Evolutionary conservation across 2,329 filamentous ascomycete species (phyloP).

Genomic region (Aspergillus pseudonomiae): DNA sequence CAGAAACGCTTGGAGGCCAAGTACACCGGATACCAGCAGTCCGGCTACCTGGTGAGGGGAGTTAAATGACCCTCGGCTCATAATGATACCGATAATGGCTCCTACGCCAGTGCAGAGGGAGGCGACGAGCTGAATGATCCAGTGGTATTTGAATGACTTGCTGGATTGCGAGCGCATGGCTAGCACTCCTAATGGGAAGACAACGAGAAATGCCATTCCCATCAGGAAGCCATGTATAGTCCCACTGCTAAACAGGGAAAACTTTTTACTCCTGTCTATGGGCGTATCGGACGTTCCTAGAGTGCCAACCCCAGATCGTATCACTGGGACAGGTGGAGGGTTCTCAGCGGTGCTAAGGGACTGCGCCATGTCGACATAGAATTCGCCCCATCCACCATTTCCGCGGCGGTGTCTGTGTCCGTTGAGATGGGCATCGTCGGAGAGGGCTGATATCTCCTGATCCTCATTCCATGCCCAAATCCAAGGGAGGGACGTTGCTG

Average conservation of each 20-base stretch:
- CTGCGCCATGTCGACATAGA: slow-evolving; percentile 15
- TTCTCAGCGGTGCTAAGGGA: not conserved
- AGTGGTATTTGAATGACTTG: slow-evolving; percentile 13
- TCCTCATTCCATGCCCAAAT: slow-evolving; percentile 16
- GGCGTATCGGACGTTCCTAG: slow-evolving; percentile 10
- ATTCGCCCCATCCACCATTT: slow-evolving; percentile 11
- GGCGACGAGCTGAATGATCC: slow-evolving; percentile 10
- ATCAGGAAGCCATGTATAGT: slow-evolving; percentile 11
- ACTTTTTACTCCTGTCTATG: not conserved
- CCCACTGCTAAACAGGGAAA: not conserved
- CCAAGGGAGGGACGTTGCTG: slow-evolving; percentile 10
- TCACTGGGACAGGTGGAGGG: slow-evolving; percentile 2
- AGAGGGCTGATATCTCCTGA: slow-evolving; percentile 5
- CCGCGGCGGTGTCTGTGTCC: slow-evolving; percentile 5
- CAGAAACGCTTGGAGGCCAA: slow-evolving; percentile 5
- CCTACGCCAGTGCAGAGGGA: slow-evolving; percentile 6
- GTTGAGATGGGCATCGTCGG: slow-evolving; percentile 7
- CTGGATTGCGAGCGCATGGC: slow-evolving; percentile 10
- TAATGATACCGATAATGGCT: slow-evolving; percentile 1
- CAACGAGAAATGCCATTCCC: slow-evolving; percentile 8
- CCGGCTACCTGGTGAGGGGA: slow-evolving; percentile 10
- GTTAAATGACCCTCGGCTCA: slow-evolving; percentile 5
- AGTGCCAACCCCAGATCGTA: slow-evolving; percentile 1
- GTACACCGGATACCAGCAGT: slow-evolving; percentile 4
- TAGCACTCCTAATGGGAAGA: slow-evolving; percentile 13